Conservation (phyloP, 768 basidiomycete species). For the Lyophyllum atratum region DNA sequence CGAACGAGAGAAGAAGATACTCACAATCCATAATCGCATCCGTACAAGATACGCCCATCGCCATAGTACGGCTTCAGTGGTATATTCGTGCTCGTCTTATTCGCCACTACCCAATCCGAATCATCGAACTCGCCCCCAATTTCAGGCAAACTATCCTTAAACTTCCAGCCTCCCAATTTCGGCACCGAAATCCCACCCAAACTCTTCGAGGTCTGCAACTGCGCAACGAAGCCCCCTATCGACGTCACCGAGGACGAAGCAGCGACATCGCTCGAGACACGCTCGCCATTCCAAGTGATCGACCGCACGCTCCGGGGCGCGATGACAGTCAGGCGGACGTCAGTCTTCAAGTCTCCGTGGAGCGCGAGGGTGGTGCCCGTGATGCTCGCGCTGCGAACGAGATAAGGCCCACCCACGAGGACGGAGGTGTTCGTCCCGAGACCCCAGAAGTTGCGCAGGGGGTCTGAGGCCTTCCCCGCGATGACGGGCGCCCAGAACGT, state of each 20-base stretch:
- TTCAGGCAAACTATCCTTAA: constrained; percentile 76
- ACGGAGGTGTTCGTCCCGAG: constrained; percentile 72
- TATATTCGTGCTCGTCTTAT: constrained; percentile 75
- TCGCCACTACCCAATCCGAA: constrained; percentile 60
- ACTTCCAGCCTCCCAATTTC: constrained; percentile 69
- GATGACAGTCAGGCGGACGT: constrained; percentile 61
- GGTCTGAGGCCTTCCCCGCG: constrained; percentile 34
- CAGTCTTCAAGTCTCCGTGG: constrained; percentile 67
- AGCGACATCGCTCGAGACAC: constrained; percentile 34
- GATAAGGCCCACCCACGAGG: constrained; percentile 65
- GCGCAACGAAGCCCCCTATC: constrained; percentile 50
- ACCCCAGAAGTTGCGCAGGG: constrained; percentile 66
- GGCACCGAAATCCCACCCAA: constrained; percentile 43
- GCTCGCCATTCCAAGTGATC: constrained; percentile 76
- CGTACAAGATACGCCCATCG: constrained; percentile 78
- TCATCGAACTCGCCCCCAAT: constrained; percentile 60
- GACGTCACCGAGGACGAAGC: constrained; percentile 31
- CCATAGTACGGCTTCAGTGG: constrained; percentile 71
- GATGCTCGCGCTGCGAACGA: constrained; percentile 59
- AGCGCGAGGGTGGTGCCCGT: constrained; percentile 54
- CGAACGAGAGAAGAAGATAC: no score
- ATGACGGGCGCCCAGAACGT: constrained; percentile 81
- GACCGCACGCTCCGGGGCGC: constrained; percentile 52
- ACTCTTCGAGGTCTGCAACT: constrained; percentile 35
- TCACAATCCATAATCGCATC: constrained; percentile 86